Base-by-base conservation (phyloP, 2,329 filamentous ascomycete genomes). In the Fonsecaea pedrosoi region DNA sequence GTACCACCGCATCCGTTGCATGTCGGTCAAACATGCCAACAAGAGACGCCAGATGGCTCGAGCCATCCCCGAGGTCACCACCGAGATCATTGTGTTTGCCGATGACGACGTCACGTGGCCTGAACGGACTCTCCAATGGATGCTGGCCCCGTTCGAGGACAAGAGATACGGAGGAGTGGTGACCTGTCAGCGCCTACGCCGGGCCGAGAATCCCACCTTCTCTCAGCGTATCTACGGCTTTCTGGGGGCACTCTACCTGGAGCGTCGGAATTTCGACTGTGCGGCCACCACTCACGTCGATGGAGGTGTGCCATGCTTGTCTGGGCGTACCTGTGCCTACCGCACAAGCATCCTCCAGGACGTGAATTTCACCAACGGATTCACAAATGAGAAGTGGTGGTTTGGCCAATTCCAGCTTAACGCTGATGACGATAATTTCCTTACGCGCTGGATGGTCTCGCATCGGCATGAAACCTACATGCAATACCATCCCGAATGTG, bases 31-130 rank as follows among this genome's bases (percentile, higher is more conserved):
- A 68, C 94, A 97, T 76, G 93, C 94, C 73, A 98, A 98, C 82
- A 98, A 98, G 83, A 90, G 94, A 63, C 88, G 94, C 21, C 94
- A 98, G 78, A 93, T 98, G 76, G 96, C 92, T 78, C 87, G 92
- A 76, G 94, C 93, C 3, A 91, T 98, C 56, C 93, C 94, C 21
- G 87, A 92, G 72, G 92, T 97, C 65, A 85, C 83, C 72, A 97
- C 94, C 0, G 82, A 85, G 60, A 93, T 98, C 76, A 97, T 92
- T 42, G 87, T 98, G 74, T 92, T 98, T 82, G 93, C 94, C 32
- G 94, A 98, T 77, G 94, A 98, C 79, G 94, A 98, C 78, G 94
- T 98, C 69, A 93, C 91, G 73, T 97, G 94, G 91, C 94, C 94
- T 3, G 83, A 85, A 15, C 95, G 91, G 50, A 87, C 96, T 69